phyloP scores from a whole-genome alignment of 805 yeast genomes.

The Hanseniaspora clermontiae region DNA sequence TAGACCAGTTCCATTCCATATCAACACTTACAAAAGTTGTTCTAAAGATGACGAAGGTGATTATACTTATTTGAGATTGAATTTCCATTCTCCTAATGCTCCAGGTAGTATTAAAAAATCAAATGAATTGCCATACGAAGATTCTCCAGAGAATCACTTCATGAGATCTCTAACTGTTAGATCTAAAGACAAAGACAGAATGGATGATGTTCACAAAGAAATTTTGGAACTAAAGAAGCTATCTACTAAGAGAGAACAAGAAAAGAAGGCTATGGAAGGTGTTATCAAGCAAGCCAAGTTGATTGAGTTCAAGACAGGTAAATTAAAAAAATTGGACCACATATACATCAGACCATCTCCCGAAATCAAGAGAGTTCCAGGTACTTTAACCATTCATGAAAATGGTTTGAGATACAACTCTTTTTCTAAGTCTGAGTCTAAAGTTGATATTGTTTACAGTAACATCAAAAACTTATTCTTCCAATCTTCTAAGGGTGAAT shows the following conservation, averaged over 20 bases:
- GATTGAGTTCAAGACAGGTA: constrained; percentile 65
- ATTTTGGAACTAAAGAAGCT: constrained; percentile 88
- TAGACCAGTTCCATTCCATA: constrained; percentile 95
- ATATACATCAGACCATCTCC: constrained; percentile 92
- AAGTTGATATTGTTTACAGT: constrained; percentile 74
- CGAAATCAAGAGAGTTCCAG: constrained; percentile 91
- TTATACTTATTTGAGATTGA: constrained; percentile 75
- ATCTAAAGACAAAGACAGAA: constrained; percentile 80
- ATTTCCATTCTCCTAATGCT: constrained; percentile 86
- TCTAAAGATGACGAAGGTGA: constrained; percentile 95
- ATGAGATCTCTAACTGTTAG: constrained; percentile 77
- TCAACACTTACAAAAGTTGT: constrained; percentile 85
- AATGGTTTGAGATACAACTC: constrained; percentile 93
- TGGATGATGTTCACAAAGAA: constrained; percentile 77
- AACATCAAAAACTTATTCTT: constrained; percentile 88
- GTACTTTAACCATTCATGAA: constrained; percentile 80
- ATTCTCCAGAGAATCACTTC: constrained; percentile 72
- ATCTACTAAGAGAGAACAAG: constrained; percentile 79
- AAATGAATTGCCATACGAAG: constrained; percentile 83
- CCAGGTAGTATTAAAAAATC: constrained; percentile 57
- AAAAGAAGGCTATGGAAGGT: constrained; percentile 82
- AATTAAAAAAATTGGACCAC: constrained; percentile 76
- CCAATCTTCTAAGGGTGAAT: constrained; percentile 92
- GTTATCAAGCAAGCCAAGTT: constrained; percentile 85
- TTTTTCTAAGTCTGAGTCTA: constrained; percentile 69